phyloP scores from a whole-genome alignment of 257 asterid genomes.

The Nicotiana otophora region DNA sequence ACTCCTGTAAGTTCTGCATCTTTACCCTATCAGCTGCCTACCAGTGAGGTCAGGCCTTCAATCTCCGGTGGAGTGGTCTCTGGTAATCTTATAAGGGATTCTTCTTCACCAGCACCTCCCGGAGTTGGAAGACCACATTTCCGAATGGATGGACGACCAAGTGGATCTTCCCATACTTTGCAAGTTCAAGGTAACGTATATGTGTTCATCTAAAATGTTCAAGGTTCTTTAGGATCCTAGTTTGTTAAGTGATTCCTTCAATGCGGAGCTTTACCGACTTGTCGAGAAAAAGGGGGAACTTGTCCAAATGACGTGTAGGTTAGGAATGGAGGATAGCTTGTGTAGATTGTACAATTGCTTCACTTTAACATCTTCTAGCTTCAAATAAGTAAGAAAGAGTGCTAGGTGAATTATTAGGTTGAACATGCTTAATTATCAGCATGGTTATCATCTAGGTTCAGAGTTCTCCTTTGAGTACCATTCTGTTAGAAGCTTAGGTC shows the following conservation, averaged over 20 bases:
- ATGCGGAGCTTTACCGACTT: background rate
- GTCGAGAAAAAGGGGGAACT: background rate
- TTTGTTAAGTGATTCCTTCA: background rate
- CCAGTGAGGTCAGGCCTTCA: conserved; percentile 75
- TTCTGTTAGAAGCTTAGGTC: background rate
- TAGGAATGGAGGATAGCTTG: background rate
- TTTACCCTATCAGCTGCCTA: conserved; percentile 79
- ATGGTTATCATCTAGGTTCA: background rate
- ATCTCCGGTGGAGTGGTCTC: conserved; percentile 46
- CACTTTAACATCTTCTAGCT: conserved; percentile 1
- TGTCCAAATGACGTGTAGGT: background rate
- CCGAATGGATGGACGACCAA: conserved; percentile 63
- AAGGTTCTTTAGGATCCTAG: background rate
- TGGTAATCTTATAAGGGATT: conserved; percentile 40
- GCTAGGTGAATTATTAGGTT: background rate
- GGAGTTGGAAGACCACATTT: conserved; percentile 57
- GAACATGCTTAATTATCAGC: background rate
- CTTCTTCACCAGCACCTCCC: conserved; percentile 42
- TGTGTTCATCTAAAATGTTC: background rate
- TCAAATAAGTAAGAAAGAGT: background rate
- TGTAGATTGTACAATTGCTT: background rate
- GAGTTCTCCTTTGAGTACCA: background rate
- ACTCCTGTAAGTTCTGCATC: conserved; percentile 38
- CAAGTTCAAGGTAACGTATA: conserved; percentile 59
- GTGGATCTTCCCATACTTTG: conserved; percentile 51